Conservation (phyloP, 192 early-diverging fungal species). For the Lunasporangiospora selenospora region DNA sequence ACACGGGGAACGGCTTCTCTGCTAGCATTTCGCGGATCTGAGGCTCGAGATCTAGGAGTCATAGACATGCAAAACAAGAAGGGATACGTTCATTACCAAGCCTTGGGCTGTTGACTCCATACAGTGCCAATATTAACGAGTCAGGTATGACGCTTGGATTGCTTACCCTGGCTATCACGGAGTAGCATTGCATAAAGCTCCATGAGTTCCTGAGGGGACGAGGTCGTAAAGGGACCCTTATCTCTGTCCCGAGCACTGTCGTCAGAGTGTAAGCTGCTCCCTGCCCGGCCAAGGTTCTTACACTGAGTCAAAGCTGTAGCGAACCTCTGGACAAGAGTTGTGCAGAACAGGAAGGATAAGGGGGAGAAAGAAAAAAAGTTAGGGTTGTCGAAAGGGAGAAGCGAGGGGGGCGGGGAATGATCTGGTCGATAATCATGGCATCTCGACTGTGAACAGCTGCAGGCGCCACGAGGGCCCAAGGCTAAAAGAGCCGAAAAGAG, state of each 20-base stretch:
- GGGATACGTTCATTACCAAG: no score
- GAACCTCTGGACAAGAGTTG: no score
- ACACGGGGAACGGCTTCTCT: conserved; percentile 26
- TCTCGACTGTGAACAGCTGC: no score
- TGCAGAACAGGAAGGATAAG: not conserved
- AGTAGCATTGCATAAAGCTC: conserved; percentile 27
- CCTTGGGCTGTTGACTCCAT: no score
- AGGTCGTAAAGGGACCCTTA: conserved; percentile 5
- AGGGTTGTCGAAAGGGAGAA: not conserved
- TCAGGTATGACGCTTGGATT: no score
- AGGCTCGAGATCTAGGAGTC: conserved; percentile 12
- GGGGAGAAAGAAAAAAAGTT: not conserved
- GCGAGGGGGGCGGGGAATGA: not conserved
- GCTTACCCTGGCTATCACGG: conserved; percentile 28
- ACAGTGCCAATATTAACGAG: no score
- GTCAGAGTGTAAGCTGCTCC: not conserved
- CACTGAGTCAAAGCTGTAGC: conserved; percentile 21
- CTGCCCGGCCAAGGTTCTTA: not conserved
- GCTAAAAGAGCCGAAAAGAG: no score
- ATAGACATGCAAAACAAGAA: not conserved
- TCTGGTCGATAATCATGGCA: not conserved
- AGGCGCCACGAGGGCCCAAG: no score
- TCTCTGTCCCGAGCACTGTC: not conserved
- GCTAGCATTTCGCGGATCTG: conserved; percentile 17
- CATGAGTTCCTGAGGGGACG: conserved; percentile 25